Conservation (phyloP, 2,329 filamentous ascomycete species). For the Botrytis sinoallii region DNA sequence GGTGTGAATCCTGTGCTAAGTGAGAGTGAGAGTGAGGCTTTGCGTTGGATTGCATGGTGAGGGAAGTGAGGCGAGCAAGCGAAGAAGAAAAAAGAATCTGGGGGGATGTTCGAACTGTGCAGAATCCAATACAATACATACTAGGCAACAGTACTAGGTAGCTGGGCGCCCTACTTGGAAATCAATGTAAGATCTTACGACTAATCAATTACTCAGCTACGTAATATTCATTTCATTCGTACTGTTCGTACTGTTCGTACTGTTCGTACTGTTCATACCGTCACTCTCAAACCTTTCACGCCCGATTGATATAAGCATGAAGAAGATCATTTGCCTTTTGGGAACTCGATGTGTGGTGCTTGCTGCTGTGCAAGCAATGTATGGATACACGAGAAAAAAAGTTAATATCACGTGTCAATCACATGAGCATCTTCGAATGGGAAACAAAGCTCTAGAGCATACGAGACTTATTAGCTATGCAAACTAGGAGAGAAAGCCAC, state of each 20-base stretch:
- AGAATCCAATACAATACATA: background rate
- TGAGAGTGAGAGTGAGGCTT: slow-evolving; percentile 5
- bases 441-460: background rate
- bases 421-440: background rate
- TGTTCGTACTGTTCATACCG: background rate
- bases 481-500: background rate
- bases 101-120: background rate
- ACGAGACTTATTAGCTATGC: background rate
- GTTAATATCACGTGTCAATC: background rate
- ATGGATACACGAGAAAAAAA: background rate
- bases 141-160: background rate
- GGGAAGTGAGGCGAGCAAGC: slow-evolving; percentile 18
- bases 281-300: background rate
- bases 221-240: background rate
- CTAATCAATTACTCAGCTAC: background rate
- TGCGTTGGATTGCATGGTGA: background rate
- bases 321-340: background rate
- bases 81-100: background rate
- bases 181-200: background rate
- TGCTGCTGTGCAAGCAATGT: background rate
- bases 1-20: background rate
- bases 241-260: background rate
- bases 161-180: background rate
- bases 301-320: background rate
- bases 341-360: background rate